Evolutionary conservation across 2,329 filamentous ascomycete species (phyloP), one percentile per base, ranked within the genome.

Genomic region (Fusarium sp.): DNA sequence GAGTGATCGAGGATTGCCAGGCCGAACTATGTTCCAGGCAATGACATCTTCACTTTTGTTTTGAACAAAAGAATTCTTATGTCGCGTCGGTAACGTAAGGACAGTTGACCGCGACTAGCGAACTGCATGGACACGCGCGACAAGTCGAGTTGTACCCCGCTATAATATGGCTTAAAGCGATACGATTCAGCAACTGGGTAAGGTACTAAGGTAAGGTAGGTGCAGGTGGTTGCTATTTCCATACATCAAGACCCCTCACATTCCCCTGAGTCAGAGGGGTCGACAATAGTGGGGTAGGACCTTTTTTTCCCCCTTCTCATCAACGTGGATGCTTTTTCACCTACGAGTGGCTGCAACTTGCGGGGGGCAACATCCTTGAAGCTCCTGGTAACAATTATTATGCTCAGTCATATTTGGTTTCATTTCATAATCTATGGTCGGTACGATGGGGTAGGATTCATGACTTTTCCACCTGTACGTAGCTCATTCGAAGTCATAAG

Each of bases 131-230:
- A 74, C 70, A 73, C 64, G 59, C 38, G 60, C 45, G 59, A 48
- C 58, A 52, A 59, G 51, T 59, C 34, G 20, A 54, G 9, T 36
- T 56, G 41, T 70, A 79, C 77, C 77, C 77, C 77, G 77, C 77
- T 74, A 79, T 76, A 72, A 70, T 70, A 77, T 51, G 68, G 77
- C 38, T 42, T 78, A 78, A 18, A 71, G 51, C 66, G 50, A 79
- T 79, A 73, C n/a, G 20, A 45, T 48, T 60, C 48, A 39, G 44
- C 66, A 70, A 15, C n/a, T 44, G 24, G 20, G 20, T 68, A 71
- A 13, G n/a, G 26, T 28, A 48, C 20, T 28, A 26, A 28, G 24
- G 26, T 28, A 11, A 28, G 24, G 26, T 28, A 15, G 45, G 26
- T 48, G 45, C 26, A 48, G 45, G 26, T 28, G 26, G 18, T 41